A percentile compares a stretch with the other conserved stretches of the same genome.
These are phyloP conservation scores for Farysia itapuensis DNA, from an alignment of 1,284 basidiomycete species.

Conservation along the genomic window DNA sequence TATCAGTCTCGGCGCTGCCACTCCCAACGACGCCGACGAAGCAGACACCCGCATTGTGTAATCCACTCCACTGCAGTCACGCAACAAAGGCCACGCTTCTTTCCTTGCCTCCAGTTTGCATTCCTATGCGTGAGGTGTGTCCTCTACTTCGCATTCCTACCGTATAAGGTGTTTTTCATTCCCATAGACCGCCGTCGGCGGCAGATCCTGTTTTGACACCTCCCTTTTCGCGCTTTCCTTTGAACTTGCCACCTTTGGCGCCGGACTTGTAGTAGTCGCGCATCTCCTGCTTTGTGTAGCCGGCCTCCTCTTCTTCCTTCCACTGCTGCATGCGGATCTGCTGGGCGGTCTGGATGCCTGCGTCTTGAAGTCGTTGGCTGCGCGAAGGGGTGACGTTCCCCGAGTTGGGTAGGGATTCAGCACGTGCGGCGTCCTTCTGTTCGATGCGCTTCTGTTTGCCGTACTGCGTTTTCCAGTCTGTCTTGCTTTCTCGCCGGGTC, in stretches of 20 bases:
- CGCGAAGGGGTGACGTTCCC: constrained; percentile 39
- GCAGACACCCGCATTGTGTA: constrained; percentile 3
- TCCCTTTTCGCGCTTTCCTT: constrained; percentile 49
- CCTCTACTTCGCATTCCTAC: too few species aligned
- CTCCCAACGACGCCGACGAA: constrained; percentile 7
- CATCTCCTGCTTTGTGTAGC: constrained; percentile 45
- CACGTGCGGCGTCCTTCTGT: constrained; percentile 30
- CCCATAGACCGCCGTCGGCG: constrained; percentile 46
- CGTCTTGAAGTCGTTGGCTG: constrained; percentile 39
- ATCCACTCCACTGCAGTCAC: neutral
- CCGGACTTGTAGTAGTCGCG: constrained; percentile 50
- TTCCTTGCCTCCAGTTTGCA: too few species aligned
- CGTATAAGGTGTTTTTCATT: too few species aligned
- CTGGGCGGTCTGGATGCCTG: constrained; percentile 39
- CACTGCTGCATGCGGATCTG: constrained; percentile 46
- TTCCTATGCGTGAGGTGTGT: too few species aligned
- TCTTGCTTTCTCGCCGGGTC: constrained; percentile 50
- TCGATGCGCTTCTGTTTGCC: constrained; percentile 31
- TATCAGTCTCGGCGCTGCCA: constrained; percentile 17
- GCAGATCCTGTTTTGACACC: constrained; percentile 41
- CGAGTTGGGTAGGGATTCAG: constrained; percentile 20
- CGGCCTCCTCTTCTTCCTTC: constrained; percentile 27
- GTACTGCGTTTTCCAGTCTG: constrained; percentile 48
- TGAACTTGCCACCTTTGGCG: constrained; percentile 50
- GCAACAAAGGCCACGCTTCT: too few species aligned